These are phyloP conservation scores for Botryotinia calthae DNA, from an alignment of 2,329 filamentous ascomycete species.

Conservation along the genomic window DNA sequence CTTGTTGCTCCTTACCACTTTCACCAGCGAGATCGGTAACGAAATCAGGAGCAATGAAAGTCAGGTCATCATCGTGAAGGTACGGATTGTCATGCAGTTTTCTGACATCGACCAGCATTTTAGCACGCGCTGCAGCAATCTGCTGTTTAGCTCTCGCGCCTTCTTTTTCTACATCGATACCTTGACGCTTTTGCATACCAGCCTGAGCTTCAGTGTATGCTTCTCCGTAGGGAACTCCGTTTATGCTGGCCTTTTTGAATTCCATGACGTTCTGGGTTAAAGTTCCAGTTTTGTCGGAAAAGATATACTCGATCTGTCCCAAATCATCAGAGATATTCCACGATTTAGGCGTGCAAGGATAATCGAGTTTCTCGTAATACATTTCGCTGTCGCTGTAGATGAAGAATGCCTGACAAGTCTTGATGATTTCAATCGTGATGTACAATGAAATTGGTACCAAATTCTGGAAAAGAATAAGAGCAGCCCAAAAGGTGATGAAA, in stretches of 20 bases:
- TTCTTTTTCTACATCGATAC: slow-evolving; percentile 82
- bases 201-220: slow-evolving; percentile 96
- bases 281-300: slow-evolving; percentile 91
- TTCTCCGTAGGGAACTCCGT: slow-evolving; percentile 94
- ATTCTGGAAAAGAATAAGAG: slow-evolving; percentile 93
- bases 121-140: slow-evolving; percentile 73
- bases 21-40: slow-evolving; percentile 78
- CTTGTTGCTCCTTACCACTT: slow-evolving; percentile 71
- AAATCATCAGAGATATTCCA: slow-evolving; percentile 99
- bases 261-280: slow-evolving; percentile 95
- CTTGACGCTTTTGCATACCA: slow-evolving; percentile 90
- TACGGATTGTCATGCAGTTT: slow-evolving; percentile 86
- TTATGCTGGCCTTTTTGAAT: slow-evolving; percentile 97
- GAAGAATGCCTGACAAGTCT: slow-evolving; percentile 90
- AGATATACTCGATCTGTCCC: slow-evolving; percentile 98
- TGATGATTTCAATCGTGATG: slow-evolving; percentile 94
- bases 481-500: slow-evolving; percentile 96
- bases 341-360: slow-evolving; percentile 93
- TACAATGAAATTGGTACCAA: slow-evolving; percentile 98
- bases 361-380: slow-evolving; percentile 94
- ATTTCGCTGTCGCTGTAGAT: slow-evolving; percentile 95
- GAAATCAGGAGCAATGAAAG: slow-evolving; percentile 89
- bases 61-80: slow-evolving; percentile 82
- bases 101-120: slow-evolving; percentile 71
- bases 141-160: slow-evolving; percentile 68